These are phyloP conservation scores for Pleomassaria siparia DNA, from an alignment of 2,329 filamentous ascomycete species.

Conservation along the genomic window DNA sequence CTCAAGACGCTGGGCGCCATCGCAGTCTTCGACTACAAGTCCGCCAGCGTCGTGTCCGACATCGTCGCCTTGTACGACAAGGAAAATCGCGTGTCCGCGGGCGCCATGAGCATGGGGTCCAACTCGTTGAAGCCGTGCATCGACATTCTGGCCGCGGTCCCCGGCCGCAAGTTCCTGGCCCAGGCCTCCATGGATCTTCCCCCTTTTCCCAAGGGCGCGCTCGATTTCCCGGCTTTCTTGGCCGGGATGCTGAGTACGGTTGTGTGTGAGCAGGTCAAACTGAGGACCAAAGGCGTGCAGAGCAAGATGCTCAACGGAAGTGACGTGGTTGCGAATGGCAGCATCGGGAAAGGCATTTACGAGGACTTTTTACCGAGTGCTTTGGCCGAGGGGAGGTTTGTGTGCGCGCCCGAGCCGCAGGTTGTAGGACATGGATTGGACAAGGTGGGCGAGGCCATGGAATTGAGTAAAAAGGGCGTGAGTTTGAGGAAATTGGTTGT, in stretches of 20 bases:
- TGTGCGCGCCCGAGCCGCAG: slow-evolving; percentile 11
- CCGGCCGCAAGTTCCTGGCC: slow-evolving; percentile 13
- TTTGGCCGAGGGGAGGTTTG: slow-evolving; percentile 7
- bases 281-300: slow-evolving; percentile 10
- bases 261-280: slow-evolving; percentile 9
- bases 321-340: slow-evolving; percentile 8
- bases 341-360: slow-evolving; percentile 3
- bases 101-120: slow-evolving; percentile 29
- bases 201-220: neutral
- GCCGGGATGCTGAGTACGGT: neutral
- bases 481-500: slow-evolving; percentile 11
- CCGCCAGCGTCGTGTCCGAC: slow-evolving; percentile 35
- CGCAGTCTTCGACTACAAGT: slow-evolving; percentile 53
- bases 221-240: neutral
- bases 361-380: slow-evolving; percentile 13
- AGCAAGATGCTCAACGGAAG: slow-evolving; percentile 12
- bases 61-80: slow-evolving; percentile 39
- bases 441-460: slow-evolving; percentile 8
- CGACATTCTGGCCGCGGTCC: slow-evolving; percentile 8
- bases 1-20: slow-evolving; percentile 50
- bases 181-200: slow-evolving; percentile 4
- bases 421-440: slow-evolving; percentile 20
- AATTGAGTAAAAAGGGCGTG: slow-evolving; percentile 3
- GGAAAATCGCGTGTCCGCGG: slow-evolving; percentile 36
- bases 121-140: slow-evolving; percentile 14